Percentiles rank a stretch among this genome's conserved stretches.
phyloP scores from a whole-genome alignment of 176 grass and related monocot species.

The Saccharum spontaneum region DNA sequence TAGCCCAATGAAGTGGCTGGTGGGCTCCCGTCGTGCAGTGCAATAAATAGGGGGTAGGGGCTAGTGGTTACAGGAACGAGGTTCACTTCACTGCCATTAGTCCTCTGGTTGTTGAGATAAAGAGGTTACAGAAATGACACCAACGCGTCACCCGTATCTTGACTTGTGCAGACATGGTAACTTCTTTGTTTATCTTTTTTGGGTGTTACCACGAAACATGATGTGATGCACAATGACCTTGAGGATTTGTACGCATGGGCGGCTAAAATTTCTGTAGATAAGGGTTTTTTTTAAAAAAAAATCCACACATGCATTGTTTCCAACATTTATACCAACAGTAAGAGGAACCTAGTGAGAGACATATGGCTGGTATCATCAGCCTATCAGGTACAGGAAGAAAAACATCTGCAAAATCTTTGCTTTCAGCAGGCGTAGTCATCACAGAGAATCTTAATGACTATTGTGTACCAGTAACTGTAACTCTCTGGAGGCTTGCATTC shows the following conservation, averaged over 20 bases:
- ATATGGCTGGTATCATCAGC: not conserved
- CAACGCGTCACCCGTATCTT: slow-evolving; percentile 25
- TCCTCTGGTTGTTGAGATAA: slow-evolving; percentile 1
- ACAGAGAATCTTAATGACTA: not conserved
- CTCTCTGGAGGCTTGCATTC: not conserved
- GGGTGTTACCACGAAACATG: not conserved
- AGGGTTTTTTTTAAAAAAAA: not conserved
- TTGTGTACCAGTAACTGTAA: not conserved
- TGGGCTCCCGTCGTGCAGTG: too few species aligned
- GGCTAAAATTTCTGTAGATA: not conserved
- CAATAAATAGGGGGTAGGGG: too few species aligned
- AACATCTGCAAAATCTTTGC: not conserved
- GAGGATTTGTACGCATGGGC: slow-evolving; percentile 1
- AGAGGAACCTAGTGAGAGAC: not conserved
- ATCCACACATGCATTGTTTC: not conserved
- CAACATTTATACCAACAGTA: not conserved
- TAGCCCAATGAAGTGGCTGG: too few species aligned
- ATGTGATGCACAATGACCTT: not conserved
- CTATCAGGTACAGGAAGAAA: not conserved
- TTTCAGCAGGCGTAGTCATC: not conserved
- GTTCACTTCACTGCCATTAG: slow-evolving; percentile 22
- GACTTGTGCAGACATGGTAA: not conserved
- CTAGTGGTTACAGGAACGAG: too few species aligned
- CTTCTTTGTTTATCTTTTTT: slow-evolving; percentile 8
- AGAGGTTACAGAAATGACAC: not conserved